Conservation (phyloP, 2,329 filamentous ascomycete species). For the Beauveria sp. region DNA sequence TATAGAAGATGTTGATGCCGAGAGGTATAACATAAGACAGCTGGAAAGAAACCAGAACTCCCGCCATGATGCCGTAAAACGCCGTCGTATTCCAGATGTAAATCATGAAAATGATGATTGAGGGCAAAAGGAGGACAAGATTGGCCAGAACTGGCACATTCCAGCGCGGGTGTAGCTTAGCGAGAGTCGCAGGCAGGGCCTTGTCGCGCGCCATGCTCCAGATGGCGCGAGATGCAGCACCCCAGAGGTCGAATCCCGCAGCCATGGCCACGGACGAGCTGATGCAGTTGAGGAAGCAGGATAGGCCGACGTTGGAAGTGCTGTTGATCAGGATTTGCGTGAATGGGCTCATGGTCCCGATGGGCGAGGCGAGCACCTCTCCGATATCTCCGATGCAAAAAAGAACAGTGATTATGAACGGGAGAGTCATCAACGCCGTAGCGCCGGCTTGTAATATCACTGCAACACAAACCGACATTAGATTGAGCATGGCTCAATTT, state of each 20-base stretch:
- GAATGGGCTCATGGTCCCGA: background rate
- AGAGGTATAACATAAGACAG: background rate
- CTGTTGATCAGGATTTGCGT: background rate
- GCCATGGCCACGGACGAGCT: background rate
- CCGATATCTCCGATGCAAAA: background rate
- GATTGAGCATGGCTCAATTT: background rate
- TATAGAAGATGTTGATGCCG: background rate
- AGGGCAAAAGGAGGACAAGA: background rate
- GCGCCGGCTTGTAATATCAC: background rate
- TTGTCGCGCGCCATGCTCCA: background rate
- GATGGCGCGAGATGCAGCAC: background rate
- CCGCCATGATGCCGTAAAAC: background rate
- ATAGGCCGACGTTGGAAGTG: background rate
- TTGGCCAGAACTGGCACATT: background rate
- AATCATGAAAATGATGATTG: background rate
- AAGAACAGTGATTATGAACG: background rate
- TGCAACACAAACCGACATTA: background rate
- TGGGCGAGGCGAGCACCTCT: background rate
- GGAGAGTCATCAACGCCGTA: background rate
- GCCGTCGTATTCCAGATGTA: background rate
- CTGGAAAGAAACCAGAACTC: background rate
- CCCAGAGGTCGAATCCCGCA: background rate
- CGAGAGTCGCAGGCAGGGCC: background rate
- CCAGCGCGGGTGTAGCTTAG: background rate
- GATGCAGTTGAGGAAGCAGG: background rate